Percentiles rank a stretch among this genome's conserved stretches.
Conservation (phyloP, 2,329 filamentous ascomycete species). For the Arachnopeziza araneosa region DNA sequence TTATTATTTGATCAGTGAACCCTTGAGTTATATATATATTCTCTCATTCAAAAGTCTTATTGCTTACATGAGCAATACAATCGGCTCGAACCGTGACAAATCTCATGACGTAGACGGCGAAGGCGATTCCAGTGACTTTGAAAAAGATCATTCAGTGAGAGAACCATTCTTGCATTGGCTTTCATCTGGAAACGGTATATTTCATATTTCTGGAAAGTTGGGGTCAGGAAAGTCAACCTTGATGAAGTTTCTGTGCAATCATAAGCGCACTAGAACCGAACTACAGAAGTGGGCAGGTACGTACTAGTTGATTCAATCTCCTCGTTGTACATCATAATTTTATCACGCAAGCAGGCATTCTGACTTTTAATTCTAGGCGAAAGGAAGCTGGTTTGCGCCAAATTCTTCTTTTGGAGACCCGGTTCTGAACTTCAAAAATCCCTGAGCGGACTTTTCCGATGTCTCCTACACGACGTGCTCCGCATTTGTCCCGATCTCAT, state of each 20-base stretch:
- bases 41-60: too few species aligned
- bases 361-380: too few species aligned
- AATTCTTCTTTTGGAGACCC: slow-evolving; percentile 35
- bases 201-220: not conserved
- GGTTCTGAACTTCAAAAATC: slow-evolving; percentile 31
- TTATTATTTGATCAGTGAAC: too few species aligned
- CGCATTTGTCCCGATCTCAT: not conserved
- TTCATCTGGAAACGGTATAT: not conserved
- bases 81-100: too few species aligned
- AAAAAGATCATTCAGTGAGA: not conserved
- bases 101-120: too few species aligned
- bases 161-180: not conserved
- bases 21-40: too few species aligned
- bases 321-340: too few species aligned
- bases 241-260: not conserved
- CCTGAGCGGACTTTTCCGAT: slow-evolving; percentile 32
- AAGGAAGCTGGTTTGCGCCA: not conserved
- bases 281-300: not conserved
- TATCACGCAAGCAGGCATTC: too few species aligned
- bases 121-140: too few species aligned
- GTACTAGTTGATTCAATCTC: not conserved
- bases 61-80: too few species aligned
- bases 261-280: not conserved
- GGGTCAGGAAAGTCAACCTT: not conserved
- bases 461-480: slow-evolving; percentile 29